These are phyloP conservation scores for Vitis hybrid DNA, from an alignment of 177 flowering plant genomes.

Conservation along the genomic window DNA sequence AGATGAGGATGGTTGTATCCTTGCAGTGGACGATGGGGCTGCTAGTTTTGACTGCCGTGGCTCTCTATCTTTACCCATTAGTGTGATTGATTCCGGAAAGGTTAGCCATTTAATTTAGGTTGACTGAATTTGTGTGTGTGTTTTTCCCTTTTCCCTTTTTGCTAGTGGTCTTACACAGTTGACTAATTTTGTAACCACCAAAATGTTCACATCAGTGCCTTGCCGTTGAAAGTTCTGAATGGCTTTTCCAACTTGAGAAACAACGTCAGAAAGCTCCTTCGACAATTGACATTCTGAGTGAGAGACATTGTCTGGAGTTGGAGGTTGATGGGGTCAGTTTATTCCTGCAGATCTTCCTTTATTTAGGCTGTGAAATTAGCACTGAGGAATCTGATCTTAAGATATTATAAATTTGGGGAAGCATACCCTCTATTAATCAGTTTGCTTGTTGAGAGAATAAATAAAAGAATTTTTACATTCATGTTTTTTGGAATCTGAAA, in stretches of 20 bases:
- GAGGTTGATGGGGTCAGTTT: slow-evolving; percentile 60
- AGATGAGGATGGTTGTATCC: slow-evolving; percentile 43
- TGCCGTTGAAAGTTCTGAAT: slow-evolving; percentile 33
- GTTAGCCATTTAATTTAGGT: slow-evolving; percentile 26
- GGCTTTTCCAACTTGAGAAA: slow-evolving; percentile 52
- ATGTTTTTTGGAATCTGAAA: not conserved
- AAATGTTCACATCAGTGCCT: slow-evolving; percentile 28
- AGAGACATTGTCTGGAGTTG: slow-evolving; percentile 43
- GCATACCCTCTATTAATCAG: not conserved
- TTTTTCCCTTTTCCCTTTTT: not conserved
- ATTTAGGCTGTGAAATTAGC: not conserved
- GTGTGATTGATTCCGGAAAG: slow-evolving; percentile 71
- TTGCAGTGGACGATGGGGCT: slow-evolving; percentile 25
- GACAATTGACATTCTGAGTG: slow-evolving; percentile 45
- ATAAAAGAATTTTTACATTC: not conserved
- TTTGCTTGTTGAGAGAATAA: not conserved
- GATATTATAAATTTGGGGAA: not conserved
- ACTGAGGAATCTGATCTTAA: not conserved
- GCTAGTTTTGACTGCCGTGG: slow-evolving; percentile 38
- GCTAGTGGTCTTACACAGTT: not conserved
- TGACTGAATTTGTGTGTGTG: not conserved
- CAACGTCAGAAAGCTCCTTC: slow-evolving; percentile 47
- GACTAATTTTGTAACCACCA: not conserved
- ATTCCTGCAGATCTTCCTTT: not conserved
- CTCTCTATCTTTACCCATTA: slow-evolving; percentile 59